Base-by-base conservation (phyloP, 1,284 basidiomycete genomes). In the Ceratobasidium sp. region DNA sequence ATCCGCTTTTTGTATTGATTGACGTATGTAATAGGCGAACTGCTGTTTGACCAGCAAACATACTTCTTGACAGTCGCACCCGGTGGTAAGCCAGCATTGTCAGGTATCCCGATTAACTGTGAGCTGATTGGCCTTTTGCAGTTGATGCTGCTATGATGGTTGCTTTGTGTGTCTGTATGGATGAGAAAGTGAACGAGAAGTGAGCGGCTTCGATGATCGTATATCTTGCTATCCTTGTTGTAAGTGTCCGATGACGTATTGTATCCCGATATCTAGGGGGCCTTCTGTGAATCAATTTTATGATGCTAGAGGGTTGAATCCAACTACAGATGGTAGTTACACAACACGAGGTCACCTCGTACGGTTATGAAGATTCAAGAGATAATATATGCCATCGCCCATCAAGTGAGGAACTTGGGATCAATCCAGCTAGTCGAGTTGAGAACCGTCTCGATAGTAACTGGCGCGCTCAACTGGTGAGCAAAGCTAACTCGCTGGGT, bases 391-490 rank as follows among this genome's bases (percentile, higher is more conserved):
- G 49, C 5, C n/a, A 51, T 9, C 4, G 13, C 19, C 5, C n/a
- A 51, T 51, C 19, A 72, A 29, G 69, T 61, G n/a, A 78, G 66
- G 56, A 74, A 78, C 29, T 68, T 51, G 8, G 77, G 58, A 34
- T 78, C 76, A 27, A 78, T 76, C 77, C 77, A 78, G 58, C 73
- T 76, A 13, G 77, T 77, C 41, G 77, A 77, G 24, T 74, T 73
- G n/a, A 78, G 43, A 22, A 77, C 77, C 5, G 77, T 78, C 16
- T 63, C 63, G 41, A 76, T 69, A 13, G 72, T 53, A 19, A 76
- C 43, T 1, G 69, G 66, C 24, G 66, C 62, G 19, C 62, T 51
- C 1, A 77, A 39, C 29, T 73, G 41, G 6, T 59, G 72, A 1
- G 76, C 66, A 39, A 74, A 76, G 48, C 41, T 75, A 6, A 51